These are phyloP conservation scores for Penicillium roqueforti DNA, from an alignment of 495 filamentous ascomycete genomes.

Conservation along the genomic window DNA sequence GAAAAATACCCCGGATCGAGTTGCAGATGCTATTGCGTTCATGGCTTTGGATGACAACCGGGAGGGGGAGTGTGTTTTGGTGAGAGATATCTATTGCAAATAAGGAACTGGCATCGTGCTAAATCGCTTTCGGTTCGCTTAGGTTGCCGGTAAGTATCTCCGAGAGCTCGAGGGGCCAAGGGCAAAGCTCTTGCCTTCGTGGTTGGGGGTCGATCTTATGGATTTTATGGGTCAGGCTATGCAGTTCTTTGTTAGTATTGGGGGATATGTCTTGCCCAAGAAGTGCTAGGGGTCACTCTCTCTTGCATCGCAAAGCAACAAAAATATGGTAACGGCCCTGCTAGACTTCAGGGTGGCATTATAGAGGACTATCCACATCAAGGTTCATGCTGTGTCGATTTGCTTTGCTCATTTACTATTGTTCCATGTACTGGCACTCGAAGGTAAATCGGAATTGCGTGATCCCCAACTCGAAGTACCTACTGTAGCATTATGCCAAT, in stretches of 20 bases:
- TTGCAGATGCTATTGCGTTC: slow-evolving; percentile 22
- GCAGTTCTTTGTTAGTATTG: slow-evolving; percentile 28
- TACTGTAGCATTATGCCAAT: too few relatives aligned
- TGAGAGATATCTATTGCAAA: slow-evolving; percentile 2
- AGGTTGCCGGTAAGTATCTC: slow-evolving; percentile 28
- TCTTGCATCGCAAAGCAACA: too few relatives aligned
- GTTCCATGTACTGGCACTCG: too few relatives aligned
- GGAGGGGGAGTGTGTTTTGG: slow-evolving; percentile 20
- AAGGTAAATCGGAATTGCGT: too few relatives aligned
- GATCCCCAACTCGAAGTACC: too few relatives aligned
- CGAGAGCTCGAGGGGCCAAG: slow-evolving; percentile 26
- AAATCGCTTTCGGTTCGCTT: not conserved
- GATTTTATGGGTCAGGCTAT: slow-evolving; percentile 24
- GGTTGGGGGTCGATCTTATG: slow-evolving; percentile 26
- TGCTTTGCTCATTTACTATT: too few relatives aligned
- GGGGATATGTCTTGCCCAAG: slow-evolving; percentile 29
- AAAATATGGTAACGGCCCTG: too few relatives aligned
- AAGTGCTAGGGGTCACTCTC: slow-evolving; percentile 1
- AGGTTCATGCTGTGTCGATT: too few relatives aligned
- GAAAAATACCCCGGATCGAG: slow-evolving; percentile 22
- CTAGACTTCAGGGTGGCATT: too few relatives aligned
- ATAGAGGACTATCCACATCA: too few relatives aligned
- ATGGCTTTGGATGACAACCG: slow-evolving; percentile 13
- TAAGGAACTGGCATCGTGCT: not conserved
- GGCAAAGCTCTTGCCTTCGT: slow-evolving; percentile 15